Base-by-base conservation (phyloP, 2,329 filamentous ascomycete genomes). In the Penicillium paneum region DNA sequence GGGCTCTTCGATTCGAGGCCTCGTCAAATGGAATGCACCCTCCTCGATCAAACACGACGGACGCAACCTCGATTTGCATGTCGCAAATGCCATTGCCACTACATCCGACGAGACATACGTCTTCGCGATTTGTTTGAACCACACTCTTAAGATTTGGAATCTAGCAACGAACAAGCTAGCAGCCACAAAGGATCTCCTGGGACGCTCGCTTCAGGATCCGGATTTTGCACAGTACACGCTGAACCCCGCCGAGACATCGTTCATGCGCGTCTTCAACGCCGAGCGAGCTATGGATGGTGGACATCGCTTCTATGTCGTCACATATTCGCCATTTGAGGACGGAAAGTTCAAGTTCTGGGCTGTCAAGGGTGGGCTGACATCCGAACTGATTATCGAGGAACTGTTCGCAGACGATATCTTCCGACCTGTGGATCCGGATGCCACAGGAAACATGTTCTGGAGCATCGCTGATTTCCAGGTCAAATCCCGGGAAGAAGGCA, bases 261-360 rank as follows among this genome's bases (percentile, higher is more conserved):
- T 96, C 12, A 80, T 97, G 54, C 86, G 87, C 52, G 78, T 96
- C 17, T 80, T 92, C 49, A 83, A 86, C 13, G 78, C 79, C 12
- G 74, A 78, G 42, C 75, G 76, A 17, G 75, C 77, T 19, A 63
- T 78, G 28, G 74, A 77, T 48, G 70, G 71, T 15, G 76, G 75
- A 19, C 77, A 79, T 57, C 67, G 74, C 36, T 87, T 85, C 67
- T 81, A 82, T 55, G 83, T 93, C 49, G 85, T 90, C 35, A 93
- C 91, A 8, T 96, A 91, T 72, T 97, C 92, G 11, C 93, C 94
- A 0, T 85, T 94, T 59, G 89, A 91, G 29, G 83, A 86, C 38
- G 89, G 94, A 34, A 88, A 93, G 68, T 97, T 99, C 80, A 97
- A 96, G 71, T 92, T 99, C 69, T 99, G 92, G 90, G 83, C 83